Conservation (phyloP, 768 basidiomycete species). For the Mycena epipterygia region DNA sequence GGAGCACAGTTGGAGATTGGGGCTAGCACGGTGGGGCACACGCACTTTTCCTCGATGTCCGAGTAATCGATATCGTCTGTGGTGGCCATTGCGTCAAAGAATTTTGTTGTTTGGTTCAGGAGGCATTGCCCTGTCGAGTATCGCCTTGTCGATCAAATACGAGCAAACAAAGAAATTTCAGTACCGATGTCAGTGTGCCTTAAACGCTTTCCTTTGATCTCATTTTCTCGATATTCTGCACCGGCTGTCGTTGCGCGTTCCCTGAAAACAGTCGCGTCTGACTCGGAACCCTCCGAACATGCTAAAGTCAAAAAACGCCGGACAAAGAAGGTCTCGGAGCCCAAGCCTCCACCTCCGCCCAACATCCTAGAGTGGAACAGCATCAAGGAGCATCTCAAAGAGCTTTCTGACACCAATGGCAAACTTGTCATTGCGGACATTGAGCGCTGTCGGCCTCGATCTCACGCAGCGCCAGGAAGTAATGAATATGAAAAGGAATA, state of each 20-base stretch:
- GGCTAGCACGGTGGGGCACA: conserved; percentile 20
- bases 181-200: background rate
- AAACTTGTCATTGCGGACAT: conserved; percentile 72
- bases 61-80: conserved; percentile 85
- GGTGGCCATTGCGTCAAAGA: conserved; percentile 34
- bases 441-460: conserved; percentile 65
- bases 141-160: background rate
- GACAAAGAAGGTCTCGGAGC: background rate
- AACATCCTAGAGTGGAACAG: conserved; percentile 58
- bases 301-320: conserved; percentile 9
- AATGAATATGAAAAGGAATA: conserved; percentile 67
- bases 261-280: background rate
- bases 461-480: conserved; percentile 55
- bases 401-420: conserved; percentile 59
- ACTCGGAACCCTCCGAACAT: background rate
- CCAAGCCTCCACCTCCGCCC: conserved; percentile 17
- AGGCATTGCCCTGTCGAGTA: no score
- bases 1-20: conserved; percentile 20
- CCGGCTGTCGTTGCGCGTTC: conserved; percentile 8
- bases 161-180: background rate
- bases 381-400: conserved; percentile 70
- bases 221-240: conserved; percentile 19
- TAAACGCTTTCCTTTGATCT: conserved; percentile 28
- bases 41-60: conserved; percentile 90
- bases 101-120: conserved; percentile 10